Evolutionary conservation across 2,329 filamentous ascomycete genomes (phyloP).

Genomic region (Talaromyces amestolkiae): DNA sequence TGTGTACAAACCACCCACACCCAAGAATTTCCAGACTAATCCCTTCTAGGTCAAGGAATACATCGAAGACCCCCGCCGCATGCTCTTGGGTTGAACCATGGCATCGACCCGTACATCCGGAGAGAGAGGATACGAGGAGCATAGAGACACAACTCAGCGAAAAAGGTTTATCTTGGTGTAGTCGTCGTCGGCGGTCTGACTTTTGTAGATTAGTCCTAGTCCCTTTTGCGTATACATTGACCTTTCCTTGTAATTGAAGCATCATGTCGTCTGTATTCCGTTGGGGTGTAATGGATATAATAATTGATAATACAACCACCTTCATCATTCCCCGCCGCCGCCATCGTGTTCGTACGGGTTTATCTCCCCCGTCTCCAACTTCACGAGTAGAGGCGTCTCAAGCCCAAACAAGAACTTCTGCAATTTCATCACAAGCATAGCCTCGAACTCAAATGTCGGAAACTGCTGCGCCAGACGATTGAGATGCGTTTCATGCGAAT

Average conservation of each 20-base stretch:
- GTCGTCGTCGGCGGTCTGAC: not conserved
- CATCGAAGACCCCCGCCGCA: slow-evolving; percentile 74
- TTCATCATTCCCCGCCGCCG: not conserved
- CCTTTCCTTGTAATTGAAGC: slow-evolving; percentile 6
- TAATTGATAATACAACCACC: not conserved
- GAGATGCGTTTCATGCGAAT: not conserved
- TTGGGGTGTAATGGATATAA: not conserved
- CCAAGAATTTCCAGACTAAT: slow-evolving; percentile 13
- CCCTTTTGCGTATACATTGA: slow-evolving; percentile 11
- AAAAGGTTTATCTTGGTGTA: not conserved
- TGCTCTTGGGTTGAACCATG: slow-evolving; percentile 17
- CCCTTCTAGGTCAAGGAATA: slow-evolving; percentile 73
- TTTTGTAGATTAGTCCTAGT: slow-evolving; percentile 8
- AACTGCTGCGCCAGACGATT: slow-evolving; percentile 21
- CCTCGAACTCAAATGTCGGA: slow-evolving; percentile 40
- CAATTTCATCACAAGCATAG: slow-evolving; percentile 43
- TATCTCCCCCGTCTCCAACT: slow-evolving; percentile 51
- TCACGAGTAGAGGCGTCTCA: slow-evolving; percentile 49
- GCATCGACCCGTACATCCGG: not conserved
- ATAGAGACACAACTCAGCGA: slow-evolving; percentile 4
- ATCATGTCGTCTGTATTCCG: not conserved
- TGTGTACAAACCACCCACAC: slow-evolving; percentile 23
- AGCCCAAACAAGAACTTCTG: slow-evolving; percentile 43
- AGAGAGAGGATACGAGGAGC: not conserved
- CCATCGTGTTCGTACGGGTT: not conserved